Conservation (phyloP, 2,329 filamentous ascomycete genomes). For the Penicillium sp. region DNA sequence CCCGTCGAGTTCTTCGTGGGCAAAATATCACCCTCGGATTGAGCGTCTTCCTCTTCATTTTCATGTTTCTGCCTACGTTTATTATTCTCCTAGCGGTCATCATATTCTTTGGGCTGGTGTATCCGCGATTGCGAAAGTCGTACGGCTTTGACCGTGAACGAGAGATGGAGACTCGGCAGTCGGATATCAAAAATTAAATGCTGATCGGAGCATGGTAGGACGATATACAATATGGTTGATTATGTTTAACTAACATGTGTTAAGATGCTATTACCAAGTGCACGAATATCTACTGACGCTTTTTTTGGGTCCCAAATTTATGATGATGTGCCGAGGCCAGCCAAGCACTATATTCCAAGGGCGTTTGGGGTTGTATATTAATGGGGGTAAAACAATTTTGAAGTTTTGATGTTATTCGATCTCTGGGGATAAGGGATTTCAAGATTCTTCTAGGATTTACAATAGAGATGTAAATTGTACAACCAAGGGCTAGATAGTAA, state of each 20-base stretch:
- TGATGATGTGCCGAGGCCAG: not conserved
- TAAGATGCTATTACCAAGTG: not conserved
- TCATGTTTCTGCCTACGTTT: conserved; percentile 37
- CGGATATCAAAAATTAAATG: not conserved
- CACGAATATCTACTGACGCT: not conserved
- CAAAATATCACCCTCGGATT: conserved; percentile 31
- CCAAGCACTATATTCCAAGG: not conserved
- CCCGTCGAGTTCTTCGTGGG: conserved; percentile 26
- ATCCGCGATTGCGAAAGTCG: conserved; percentile 28
- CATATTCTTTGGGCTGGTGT: conserved; percentile 31
- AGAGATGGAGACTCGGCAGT: not conserved
- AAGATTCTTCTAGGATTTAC: not conserved
- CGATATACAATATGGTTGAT: not conserved
- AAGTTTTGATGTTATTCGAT: not conserved
- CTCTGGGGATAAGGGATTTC: not conserved
- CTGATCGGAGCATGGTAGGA: not conserved
- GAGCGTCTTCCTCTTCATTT: conserved; percentile 34
- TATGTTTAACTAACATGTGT: not conserved
- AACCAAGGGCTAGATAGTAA: not conserved
- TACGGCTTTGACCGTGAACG: conserved; percentile 4
- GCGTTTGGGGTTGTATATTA: not conserved
- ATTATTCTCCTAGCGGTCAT: conserved; percentile 33
- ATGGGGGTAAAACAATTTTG: not conserved
- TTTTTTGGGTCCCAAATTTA: not conserved
- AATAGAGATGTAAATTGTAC: not conserved